These are phyloP conservation scores for Globisporangium spinosum DNA, from an alignment of 352 stramenopile genomes.

Conservation along the genomic window DNA sequence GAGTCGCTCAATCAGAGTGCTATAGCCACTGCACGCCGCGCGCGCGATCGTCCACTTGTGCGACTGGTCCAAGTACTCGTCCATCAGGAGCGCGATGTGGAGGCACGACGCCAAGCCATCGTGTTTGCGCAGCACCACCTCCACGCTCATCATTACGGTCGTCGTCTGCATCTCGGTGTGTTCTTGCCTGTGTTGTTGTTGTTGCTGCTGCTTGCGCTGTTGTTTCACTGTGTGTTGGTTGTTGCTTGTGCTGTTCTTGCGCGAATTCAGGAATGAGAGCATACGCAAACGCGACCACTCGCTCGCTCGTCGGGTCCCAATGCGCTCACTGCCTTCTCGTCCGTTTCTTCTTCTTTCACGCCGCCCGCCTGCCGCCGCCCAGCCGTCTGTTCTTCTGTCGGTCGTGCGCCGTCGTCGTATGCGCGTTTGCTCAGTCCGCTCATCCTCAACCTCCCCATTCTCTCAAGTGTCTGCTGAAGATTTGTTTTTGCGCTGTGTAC, in stretches of 20 bases:
- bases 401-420: constrained; percentile 2
- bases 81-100: constrained; percentile 43
- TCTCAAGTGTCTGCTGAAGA: constrained; percentile 1
- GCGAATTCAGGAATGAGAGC: constrained; percentile 6
- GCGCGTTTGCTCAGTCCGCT: background rate
- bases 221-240: background rate
- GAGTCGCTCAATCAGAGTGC: constrained; percentile 49
- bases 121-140: constrained; percentile 38
- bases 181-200: background rate
- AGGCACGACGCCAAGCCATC: constrained; percentile 45
- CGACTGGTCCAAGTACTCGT: constrained; percentile 54
- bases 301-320: background rate
- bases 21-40: constrained; percentile 49
- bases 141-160: constrained; percentile 29
- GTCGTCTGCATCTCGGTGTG: constrained; percentile 3
- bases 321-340: background rate
- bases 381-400: background rate
- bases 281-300: background rate
- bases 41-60: constrained; percentile 53
- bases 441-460: background rate
- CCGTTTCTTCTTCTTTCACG: background rate
- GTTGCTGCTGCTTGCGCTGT: background rate
- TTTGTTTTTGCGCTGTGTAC: background rate
- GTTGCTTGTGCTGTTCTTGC: background rate
- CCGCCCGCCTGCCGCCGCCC: background rate